A percentile compares a stretch with the other conserved stretches of the same genome.
Evolutionary conservation across 2,329 filamentous ascomycete genomes (phyloP).

Genomic region (Talaromyces amestolkiae): DNA sequence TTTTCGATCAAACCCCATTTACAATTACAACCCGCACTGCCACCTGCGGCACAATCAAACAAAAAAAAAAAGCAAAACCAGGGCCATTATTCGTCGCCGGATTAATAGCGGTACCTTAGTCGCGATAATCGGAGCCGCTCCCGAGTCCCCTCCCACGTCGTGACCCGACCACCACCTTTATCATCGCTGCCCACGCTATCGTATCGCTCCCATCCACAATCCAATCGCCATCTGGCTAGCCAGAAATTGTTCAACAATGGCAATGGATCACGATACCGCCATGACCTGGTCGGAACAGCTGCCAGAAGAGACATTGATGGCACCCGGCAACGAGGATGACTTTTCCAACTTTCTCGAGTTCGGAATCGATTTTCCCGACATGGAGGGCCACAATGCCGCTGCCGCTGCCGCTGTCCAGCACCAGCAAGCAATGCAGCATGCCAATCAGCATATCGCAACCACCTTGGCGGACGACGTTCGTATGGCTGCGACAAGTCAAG

Average conservation of each 20-base stretch:
- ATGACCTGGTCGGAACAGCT: constrained; percentile 42
- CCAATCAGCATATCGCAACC: constrained; percentile 34
- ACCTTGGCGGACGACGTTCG: constrained; percentile 30
- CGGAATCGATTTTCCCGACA: constrained; percentile 46
- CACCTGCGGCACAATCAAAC: constrained; percentile 21
- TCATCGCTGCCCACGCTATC: background rate
- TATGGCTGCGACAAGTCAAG: constrained; percentile 27
- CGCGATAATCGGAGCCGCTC: constrained; percentile 10
- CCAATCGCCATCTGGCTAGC: background rate
- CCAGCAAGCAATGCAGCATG: constrained; percentile 32
- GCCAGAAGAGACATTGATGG: constrained; percentile 40
- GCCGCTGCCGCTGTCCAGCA: constrained; percentile 25
- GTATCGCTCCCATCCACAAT: background rate
- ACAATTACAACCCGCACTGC: constrained; percentile 19
- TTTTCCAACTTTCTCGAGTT: constrained; percentile 52
- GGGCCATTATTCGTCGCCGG: background rate
- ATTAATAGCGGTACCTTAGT: background rate
- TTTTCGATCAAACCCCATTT: background rate
- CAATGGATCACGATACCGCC: constrained; percentile 41
- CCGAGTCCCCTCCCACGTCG: constrained; percentile 6
- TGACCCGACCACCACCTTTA: background rate
- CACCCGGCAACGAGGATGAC: constrained; percentile 44
- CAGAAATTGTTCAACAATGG: constrained; percentile 1
- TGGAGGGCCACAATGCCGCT: constrained; percentile 39
- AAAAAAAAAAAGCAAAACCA: constrained; percentile 6